Evolutionary conservation across 2,329 filamentous ascomycete species (phyloP).

Genomic region (Achaetomium macrosporum): DNA sequence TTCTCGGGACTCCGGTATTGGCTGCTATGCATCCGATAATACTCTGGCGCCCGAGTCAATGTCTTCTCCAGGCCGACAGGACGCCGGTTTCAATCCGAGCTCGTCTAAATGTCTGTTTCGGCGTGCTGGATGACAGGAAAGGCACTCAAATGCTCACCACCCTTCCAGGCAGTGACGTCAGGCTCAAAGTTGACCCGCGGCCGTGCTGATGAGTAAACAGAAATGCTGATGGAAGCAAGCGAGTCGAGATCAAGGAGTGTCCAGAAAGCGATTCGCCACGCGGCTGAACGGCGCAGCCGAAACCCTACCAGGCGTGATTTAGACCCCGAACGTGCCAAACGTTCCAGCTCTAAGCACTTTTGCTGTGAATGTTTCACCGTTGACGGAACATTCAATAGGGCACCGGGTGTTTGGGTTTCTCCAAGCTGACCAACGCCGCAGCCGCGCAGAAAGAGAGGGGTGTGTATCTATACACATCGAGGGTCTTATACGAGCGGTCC

Average conservation of each 20-base stretch:
- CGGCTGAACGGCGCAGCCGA: conserved; percentile 11
- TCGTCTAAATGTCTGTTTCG: background rate
- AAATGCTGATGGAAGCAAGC: background rate
- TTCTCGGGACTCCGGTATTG: conserved; percentile 17
- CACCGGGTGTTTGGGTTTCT: background rate
- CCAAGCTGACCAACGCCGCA: background rate
- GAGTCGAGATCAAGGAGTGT: background rate
- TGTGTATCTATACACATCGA: background rate
- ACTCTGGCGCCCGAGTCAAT: background rate
- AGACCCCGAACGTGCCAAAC: background rate
- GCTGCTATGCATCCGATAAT: background rate
- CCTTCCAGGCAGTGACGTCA: conserved; percentile 13
- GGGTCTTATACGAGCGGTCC: conserved; percentile 17
- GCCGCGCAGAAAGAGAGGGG: background rate
- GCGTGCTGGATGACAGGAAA: background rate
- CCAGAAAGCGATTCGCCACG: conserved; percentile 5
- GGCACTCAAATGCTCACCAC: background rate
- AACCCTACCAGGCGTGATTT: background rate
- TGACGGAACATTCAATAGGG: too few relatives aligned
- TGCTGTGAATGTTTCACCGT: background rate
- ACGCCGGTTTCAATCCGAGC: conserved; percentile 4
- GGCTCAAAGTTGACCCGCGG: background rate
- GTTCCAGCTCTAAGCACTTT: background rate
- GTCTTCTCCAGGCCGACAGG: background rate
- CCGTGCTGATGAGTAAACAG: conserved; percentile 6